Base-by-base conservation (phyloP, 768 basidiomycete genomes). In the Hydnomerulius pinastri region DNA sequence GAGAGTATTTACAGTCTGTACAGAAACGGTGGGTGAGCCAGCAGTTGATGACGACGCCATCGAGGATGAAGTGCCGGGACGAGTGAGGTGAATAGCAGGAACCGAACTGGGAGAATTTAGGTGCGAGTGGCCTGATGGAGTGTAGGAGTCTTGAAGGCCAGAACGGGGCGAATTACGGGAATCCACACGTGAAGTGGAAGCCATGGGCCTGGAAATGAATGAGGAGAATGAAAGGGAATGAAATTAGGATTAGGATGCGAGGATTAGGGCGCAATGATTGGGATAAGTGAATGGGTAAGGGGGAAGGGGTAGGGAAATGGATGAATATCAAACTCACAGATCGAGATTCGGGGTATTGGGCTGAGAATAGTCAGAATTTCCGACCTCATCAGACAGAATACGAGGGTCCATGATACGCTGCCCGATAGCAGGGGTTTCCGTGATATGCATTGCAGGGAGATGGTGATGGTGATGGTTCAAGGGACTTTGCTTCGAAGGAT, bases 401-500 rank as follows among this genome's bases (percentile, higher is more conserved):
- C 63, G 68, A 0, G 65, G 67, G 57, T 68, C 65, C 12, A 55
- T 49, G 54, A 68, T 68, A 46, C 50, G 67, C 39, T 54, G 55
- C 10, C 67, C 65, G 49, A 68, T 45, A 20, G 18, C 36, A 36
- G 15, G 17, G 5, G 15, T 10, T 23, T 5, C 4, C 44, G n/a
- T 18, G 23, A 37, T 27, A 35, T 21, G 7, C 35, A 35, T 46
- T 46, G 24, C 10, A 32, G n/a, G 2, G 35, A 13, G 6, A 13
- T 5, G 4, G 12, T 41, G 23, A n/a, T 11, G 11, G 12, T 44
- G 8, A 30, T 33, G 27, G 6, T 12, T 15, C 20, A 25, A 27
- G 17, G n/a, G n/a, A n/a, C n/a, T n/a, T n/a, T n/a, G n/a, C n/a
- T n/a, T n/a, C n/a, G n/a, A n/a, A n/a, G n/a, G n/a, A n/a, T n/a